Conservation (phyloP, 2,329 filamentous ascomycete species). For the Epichloe hybrida region DNA sequence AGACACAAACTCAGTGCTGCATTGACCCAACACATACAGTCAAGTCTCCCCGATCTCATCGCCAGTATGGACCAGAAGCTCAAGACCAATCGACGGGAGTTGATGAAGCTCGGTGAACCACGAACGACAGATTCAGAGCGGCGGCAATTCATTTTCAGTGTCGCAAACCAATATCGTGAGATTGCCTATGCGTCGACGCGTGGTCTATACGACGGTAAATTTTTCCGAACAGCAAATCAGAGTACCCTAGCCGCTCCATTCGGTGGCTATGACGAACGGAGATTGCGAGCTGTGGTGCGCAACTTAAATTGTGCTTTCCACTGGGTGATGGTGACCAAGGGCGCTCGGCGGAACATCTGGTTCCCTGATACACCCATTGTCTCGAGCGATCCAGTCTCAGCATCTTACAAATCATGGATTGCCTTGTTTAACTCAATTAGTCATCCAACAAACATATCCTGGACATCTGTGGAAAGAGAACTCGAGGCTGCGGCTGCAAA, state of each 20-base stretch:
- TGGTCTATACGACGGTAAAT: neutral
- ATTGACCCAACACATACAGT: conserved; percentile 3
- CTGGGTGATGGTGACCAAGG: neutral
- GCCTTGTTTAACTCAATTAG: neutral
- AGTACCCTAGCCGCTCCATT: no score
- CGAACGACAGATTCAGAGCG: neutral
- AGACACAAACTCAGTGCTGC: conserved; percentile 6
- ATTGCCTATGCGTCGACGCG: neutral
- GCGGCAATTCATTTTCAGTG: neutral
- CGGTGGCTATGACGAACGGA: neutral
- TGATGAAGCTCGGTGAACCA: neutral
- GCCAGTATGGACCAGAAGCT: conserved; percentile 7
- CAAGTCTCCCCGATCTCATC: conserved; percentile 4
- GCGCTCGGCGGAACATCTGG: neutral
- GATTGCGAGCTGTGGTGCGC: neutral
- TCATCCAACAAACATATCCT: neutral
- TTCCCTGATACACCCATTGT: neutral
- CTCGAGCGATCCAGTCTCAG: neutral
- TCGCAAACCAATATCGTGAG: neutral
- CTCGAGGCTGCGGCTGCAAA: neutral
- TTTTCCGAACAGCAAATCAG: neutral
- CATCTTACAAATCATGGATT: neutral
- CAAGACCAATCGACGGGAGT: neutral
- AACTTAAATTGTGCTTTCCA: neutral
- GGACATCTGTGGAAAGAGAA: neutral